A percentile compares a stretch with the other conserved stretches of the same genome.
Evolutionary conservation across 805 yeast genomes (phyloP).

Genomic region (Monosporozyma unispora): DNA sequence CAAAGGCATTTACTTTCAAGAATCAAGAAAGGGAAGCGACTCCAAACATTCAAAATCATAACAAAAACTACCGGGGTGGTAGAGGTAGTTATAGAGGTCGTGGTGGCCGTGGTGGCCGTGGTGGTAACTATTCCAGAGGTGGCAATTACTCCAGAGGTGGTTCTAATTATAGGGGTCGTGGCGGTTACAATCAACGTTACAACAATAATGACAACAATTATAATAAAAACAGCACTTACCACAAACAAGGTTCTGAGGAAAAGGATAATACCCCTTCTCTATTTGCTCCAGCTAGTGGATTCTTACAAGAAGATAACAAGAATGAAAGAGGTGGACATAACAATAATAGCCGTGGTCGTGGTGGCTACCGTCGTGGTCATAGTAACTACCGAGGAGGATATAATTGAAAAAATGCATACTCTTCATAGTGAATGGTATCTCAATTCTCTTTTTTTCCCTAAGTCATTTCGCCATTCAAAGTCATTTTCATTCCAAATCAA

Average conservation of each 20-base stretch:
- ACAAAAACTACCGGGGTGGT: not conserved
- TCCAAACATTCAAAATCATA: not conserved
- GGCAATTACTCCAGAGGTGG: conserved; percentile 4
- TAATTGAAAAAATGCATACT: conserved; percentile 1
- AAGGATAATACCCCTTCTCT: conserved; percentile 18
- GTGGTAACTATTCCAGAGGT: conserved; percentile 2
- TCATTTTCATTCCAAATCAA: not conserved
- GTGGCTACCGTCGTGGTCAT: conserved; percentile 15
- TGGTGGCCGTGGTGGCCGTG: conserved; percentile 6
- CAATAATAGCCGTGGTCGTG: conserved; percentile 8
- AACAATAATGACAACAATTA: conserved; percentile 1
- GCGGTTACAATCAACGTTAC: conserved; percentile 5
- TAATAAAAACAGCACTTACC: conserved; percentile 2
- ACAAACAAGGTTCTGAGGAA: not conserved
- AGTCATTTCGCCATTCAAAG: not conserved
- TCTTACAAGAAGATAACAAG: conserved; percentile 14
- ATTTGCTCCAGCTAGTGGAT: conserved; percentile 29
- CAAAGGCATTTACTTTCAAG: conserved; percentile 12
- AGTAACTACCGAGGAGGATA: conserved; percentile 13
- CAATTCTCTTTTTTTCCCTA: not conserved
- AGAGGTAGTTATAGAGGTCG: conserved; percentile 4
- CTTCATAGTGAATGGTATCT: not conserved
- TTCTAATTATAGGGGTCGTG: conserved; percentile 6
- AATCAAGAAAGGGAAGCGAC: conserved; percentile 4
- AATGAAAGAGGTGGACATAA: conserved; percentile 14